Evolutionary conservation across 1,139 yeast genomes (phyloP), one percentile per base, ranked within the genome.

Genomic region (Yamadazyma pseudoaaseri): DNA sequence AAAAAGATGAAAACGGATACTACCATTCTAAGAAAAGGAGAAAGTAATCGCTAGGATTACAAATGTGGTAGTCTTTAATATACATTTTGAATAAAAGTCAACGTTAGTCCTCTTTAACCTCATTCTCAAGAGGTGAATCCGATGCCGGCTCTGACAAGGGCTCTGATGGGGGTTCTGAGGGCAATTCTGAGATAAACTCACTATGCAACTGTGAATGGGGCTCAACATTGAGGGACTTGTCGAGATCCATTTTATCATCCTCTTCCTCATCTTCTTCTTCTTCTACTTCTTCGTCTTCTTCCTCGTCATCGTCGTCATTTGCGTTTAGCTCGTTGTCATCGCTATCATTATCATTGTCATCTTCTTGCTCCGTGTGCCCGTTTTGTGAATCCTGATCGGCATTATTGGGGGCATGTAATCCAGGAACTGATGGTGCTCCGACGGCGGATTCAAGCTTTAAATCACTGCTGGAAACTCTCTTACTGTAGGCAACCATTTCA

Each of bases 1-100:
- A 73, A 35, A 83, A 77, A 55, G 95, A 86, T 52, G 90, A 76
- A 26, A 83, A 77, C 52, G 95, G 95, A 0, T 80, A 67, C 47
- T 86, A 84, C 50, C 83, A 76, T 48, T 65, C 79, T 16, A 85
- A 80, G 57, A 81, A 76, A 58, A 73, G 62, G 41, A 25, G 25
- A 30, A 56, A 49, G 29, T 20, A 27, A 22, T 7, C n/a, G n/a
- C n/a, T n/a, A n/a, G n/a, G n/a, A n/a, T n/a, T n/a, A n/a, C n/a
- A n/a, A n/a, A n/a, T n/a, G n/a, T n/a, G n/a, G n/a, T n/a, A n/a
- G n/a, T n/a, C n/a, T n/a, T n/a, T n/a, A n/a, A n/a, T n/a, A n/a
- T n/a, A n/a, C n/a, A n/a, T 18, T 18, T 18, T 18, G 21, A 7
- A 18, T 18, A n/a, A n/a, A n/a, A n/a, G n/a, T n/a, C n/a, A n/a